These are phyloP conservation scores for Bocquillonia castaneifolia DNA, from an alignment of 441 rosid genomes.

Conservation along the genomic window DNA sequence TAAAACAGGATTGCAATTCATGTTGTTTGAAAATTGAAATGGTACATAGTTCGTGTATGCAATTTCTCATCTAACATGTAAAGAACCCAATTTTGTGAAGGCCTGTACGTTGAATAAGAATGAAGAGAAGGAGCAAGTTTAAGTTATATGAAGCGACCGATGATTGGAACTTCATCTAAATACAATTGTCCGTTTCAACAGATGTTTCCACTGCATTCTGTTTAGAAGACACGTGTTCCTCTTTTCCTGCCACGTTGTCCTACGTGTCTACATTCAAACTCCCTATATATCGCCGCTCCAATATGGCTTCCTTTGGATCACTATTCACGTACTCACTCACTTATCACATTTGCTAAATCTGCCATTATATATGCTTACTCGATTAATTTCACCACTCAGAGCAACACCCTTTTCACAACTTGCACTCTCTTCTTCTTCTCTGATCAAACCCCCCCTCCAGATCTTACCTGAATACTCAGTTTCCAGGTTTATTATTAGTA, in stretches of 20 bases:
- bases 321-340: not conserved
- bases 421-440: slow-evolving; percentile 11
- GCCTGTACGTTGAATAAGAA: too few species aligned
- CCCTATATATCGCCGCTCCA: not conserved
- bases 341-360: not conserved
- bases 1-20: too few species aligned
- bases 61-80: too few species aligned
- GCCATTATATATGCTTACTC: slow-evolving; percentile 18
- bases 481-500: slow-evolving; percentile 14
- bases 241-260: slow-evolving; percentile 20
- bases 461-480: slow-evolving; percentile 8
- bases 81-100: too few species aligned
- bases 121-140: not conserved
- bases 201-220: slow-evolving; percentile 21
- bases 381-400: slow-evolving; percentile 16
- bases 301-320: not conserved
- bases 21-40: too few species aligned
- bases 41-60: too few species aligned
- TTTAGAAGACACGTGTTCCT: slow-evolving; percentile 19
- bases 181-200: slow-evolving; percentile 16
- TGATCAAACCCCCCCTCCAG: slow-evolving; percentile 21
- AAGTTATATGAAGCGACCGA: too few species aligned
- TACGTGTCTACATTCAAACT: slow-evolving; percentile 15
- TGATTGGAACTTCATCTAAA: slow-evolving; percentile 1
- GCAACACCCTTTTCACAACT: not conserved